Evolutionary conservation across 192 early-diverging fungal species (phyloP).

Genomic region (Coemansia sp.): DNA sequence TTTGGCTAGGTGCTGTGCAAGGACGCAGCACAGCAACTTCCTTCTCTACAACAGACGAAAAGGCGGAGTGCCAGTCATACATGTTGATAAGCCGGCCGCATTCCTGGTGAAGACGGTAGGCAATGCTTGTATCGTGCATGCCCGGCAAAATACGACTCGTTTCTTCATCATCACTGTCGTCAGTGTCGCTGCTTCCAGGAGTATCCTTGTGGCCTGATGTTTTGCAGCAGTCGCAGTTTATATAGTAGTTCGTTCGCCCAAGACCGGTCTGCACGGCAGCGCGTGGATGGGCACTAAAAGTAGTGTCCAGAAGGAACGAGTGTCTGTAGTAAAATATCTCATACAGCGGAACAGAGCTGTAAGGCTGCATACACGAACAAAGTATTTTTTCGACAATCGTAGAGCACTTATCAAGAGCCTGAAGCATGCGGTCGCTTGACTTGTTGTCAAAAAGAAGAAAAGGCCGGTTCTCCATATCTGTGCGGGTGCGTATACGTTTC

Average conservation of each 20-base stretch:
- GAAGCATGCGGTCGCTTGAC: conserved; percentile 40
- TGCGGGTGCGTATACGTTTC: conserved; percentile 44
- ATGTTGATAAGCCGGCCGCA: conserved; percentile 94
- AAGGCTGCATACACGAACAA: conserved; percentile 53
- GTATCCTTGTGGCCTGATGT: neutral
- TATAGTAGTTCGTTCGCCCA: conserved; percentile 72
- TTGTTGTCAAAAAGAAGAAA: conserved; percentile 47
- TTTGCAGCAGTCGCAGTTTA: conserved; percentile 81
- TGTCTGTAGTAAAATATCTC: conserved; percentile 82
- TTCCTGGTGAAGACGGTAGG: conserved; percentile 88
- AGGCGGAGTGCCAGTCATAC: conserved; percentile 88
- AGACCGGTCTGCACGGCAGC: conserved; percentile 83
- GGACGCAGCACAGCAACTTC: conserved; percentile 33
- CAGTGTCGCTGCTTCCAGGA: conserved; percentile 25
- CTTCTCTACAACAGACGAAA: conserved; percentile 73
- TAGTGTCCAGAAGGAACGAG: conserved; percentile 70
- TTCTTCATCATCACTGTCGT: conserved; percentile 32
- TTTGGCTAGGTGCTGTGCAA: conserved; percentile 26
- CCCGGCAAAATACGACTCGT: conserved; percentile 58
- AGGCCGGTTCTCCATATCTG: conserved; percentile 45
- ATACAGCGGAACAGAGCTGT: conserved; percentile 65
- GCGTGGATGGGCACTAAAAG: conserved; percentile 82
- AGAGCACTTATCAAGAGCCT: conserved; percentile 34
- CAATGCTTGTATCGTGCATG: conserved; percentile 82
- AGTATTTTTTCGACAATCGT: conserved; percentile 30